Base-by-base conservation (phyloP, 805 yeast genomes). In the Saturnispora serradocipensis region DNA sequence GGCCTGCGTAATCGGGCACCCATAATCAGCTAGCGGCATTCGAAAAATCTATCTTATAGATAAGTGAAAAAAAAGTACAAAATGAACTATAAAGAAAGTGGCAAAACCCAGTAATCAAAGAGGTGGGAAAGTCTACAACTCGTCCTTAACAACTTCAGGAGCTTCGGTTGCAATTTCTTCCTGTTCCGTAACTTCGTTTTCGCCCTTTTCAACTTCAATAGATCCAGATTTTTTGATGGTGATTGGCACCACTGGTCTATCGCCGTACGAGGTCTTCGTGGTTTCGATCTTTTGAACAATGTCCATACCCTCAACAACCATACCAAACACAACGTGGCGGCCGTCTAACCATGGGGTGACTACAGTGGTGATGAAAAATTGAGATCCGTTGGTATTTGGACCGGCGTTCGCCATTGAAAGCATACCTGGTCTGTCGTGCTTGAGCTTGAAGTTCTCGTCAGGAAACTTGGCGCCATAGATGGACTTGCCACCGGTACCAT, bases 261-360 rank as follows among this genome's bases (percentile, higher is more conserved):
- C 93, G 58, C 86, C 81, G 60, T 75, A 71, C 54, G 72, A 70
- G 24, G 95, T 88, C 70, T 81, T 79, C 55, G 86, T 81, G 46
- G 68, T 67, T 71, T 89, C 96, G 63, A 93, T 81, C 68, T 78
- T 75, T 58, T 75, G 70, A 51, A 91, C 87, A 48, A 88, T 79
- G 58, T 91, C 96, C 73, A 81, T 75, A 46, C 98, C 98, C 52
- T 84, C 89, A 16, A 88, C 53, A 51, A 93, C 97, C 72, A 88
- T 88, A 58, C 99, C 99, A 63, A 93, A 93, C 42, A 93, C 99
- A 65, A 93, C 99, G 70, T 93, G 99, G 61, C 74, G 81, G 58
- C 95, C 93, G 65, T 93, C 88, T 65, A 93, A 80, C 98, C 99
- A 93, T 47, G 84, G 72, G 52, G 97, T 88, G 35, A 79, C 77